Conservation (phyloP, 2,329 filamentous ascomycete species). For the Alternaria gaisen region DNA sequence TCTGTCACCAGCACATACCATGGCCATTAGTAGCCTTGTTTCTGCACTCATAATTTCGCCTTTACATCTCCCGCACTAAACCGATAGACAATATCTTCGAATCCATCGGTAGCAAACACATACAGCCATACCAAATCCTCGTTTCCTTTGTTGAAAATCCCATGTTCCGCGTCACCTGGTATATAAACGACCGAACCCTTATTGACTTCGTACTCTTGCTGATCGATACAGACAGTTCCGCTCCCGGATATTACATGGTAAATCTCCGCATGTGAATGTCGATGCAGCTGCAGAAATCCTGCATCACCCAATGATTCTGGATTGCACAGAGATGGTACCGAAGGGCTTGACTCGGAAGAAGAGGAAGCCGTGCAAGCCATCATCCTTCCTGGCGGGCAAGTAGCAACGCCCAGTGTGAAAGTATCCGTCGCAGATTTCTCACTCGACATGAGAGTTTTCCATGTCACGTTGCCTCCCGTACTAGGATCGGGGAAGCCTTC, state of each 20-base stretch:
- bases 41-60: neutral
- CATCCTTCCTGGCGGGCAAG: conserved; percentile 23
- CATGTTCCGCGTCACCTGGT: conserved; percentile 56
- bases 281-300: conserved; percentile 45
- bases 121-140: conserved; percentile 53
- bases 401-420: conserved; percentile 52
- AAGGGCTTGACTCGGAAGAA: neutral
- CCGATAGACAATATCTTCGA: conserved; percentile 53
- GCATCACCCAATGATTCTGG: conserved; percentile 40
- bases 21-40: neutral
- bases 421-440: conserved; percentile 47
- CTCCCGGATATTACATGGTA: conserved; percentile 53
- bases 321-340: neutral
- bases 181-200: conserved; percentile 53
- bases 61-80: conserved; percentile 30
- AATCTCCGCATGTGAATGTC: conserved; percentile 55
- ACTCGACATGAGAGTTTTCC: conserved; percentile 54
- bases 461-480: conserved; percentile 41
- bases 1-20: neutral
- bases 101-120: conserved; percentile 51
- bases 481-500: conserved; percentile 20
- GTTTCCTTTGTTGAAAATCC: conserved; percentile 36
- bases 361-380: neutral
- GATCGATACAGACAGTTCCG: conserved; percentile 53
- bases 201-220: conserved; percentile 40